Base-by-base conservation (phyloP, 2,329 filamentous ascomycete genomes). In the Epichloe elymi region DNA sequence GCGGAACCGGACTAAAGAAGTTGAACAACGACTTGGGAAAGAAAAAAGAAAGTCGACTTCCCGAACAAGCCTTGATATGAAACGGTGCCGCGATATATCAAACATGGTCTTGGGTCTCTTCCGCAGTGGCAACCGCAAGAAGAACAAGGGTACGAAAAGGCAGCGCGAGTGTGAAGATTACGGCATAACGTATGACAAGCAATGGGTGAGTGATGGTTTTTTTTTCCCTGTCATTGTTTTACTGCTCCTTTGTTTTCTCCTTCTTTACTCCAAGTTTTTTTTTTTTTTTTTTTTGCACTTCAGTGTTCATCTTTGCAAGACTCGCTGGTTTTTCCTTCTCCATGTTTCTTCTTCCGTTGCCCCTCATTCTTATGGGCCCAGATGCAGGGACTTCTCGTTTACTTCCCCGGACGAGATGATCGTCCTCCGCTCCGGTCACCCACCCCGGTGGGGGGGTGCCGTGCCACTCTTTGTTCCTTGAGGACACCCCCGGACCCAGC, bases 181-280 rank as follows among this genome's bases (percentile, higher is more conserved):
- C n/a, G 33, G 41, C 12, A 33, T 38, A 23, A n/a, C 20, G 5
- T 59, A 63, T 51, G 71, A 75, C 60, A 76, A 77, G 63, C 65
- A 73, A 56, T 75, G 73, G 73, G 73, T 76, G 64, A 60, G 69
- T 65, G 51, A 47, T 46, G 52, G 23, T 35, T 42, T 40, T 53
- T 48, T 36, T 54, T 51, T 43, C 51, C 39, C 49, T 49, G 41
- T 7, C 14, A 5, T 23, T n/a, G 20, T 12, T 45, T 36, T 45
- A 7, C 15, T 45, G 6, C 15, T 11, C 26, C 6, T 46, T 30
- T 7, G 12, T 15, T 1, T 11, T n/a, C 23, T 44, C n/a, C 14
- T 8, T 33, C 3, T 14, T 30, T 6, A 23, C 7, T 14, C 11
- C 26, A 4, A n/a, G n/a, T 19, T 19, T 19, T 19, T 19, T 15